These are phyloP conservation scores for Sutorius eximius DNA, from an alignment of 1,284 basidiomycete genomes.

Conservation along the genomic window DNA sequence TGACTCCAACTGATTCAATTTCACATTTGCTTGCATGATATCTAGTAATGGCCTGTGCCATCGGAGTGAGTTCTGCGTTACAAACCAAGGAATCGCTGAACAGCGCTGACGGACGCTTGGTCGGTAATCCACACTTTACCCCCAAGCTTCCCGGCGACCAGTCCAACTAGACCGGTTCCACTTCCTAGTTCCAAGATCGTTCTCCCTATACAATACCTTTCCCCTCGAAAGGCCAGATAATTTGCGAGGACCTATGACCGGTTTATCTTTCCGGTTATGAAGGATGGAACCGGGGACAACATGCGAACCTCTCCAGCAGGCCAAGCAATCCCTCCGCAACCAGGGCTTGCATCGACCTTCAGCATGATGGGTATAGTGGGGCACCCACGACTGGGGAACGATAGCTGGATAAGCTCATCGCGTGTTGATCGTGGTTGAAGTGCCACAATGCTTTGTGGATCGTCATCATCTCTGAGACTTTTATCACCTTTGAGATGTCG, in stretches of 20 bases:
- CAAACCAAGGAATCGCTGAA: slow-evolving; percentile 5
- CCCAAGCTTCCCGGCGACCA: slow-evolving; percentile 74
- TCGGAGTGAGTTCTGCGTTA: slow-evolving; percentile 20
- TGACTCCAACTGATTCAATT: slow-evolving; percentile 56
- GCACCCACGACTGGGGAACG: slow-evolving; percentile 38
- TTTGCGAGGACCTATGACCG: slow-evolving; percentile 65
- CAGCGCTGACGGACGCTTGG: slow-evolving; percentile 67
- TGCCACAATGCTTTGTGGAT: slow-evolving; percentile 47
- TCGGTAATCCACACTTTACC: slow-evolving; percentile 80
- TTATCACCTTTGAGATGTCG: slow-evolving; percentile 55
- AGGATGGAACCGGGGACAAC: neutral
- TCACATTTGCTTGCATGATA: slow-evolving; percentile 74
- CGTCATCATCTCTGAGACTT: slow-evolving; percentile 26
- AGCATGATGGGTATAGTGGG: slow-evolving; percentile 47
- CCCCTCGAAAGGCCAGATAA: slow-evolving; percentile 65
- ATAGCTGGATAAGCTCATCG: slow-evolving; percentile 48
- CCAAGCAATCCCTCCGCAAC: slow-evolving; percentile 92
- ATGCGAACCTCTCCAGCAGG: slow-evolving; percentile 79
- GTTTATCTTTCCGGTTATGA: neutral
- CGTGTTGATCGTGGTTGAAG: slow-evolving; percentile 54
- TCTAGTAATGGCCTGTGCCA: slow-evolving; percentile 63
- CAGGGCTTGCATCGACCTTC: slow-evolving; percentile 74
- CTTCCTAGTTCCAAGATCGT: slow-evolving; percentile 81
- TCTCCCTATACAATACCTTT: slow-evolving; percentile 49
- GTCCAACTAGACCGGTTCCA: slow-evolving; percentile 89